Evolutionary conservation across 1,284 basidiomycete genomes (phyloP), one percentile per base, ranked within the genome.

Genomic region (Moesziomyces sp.): DNA sequence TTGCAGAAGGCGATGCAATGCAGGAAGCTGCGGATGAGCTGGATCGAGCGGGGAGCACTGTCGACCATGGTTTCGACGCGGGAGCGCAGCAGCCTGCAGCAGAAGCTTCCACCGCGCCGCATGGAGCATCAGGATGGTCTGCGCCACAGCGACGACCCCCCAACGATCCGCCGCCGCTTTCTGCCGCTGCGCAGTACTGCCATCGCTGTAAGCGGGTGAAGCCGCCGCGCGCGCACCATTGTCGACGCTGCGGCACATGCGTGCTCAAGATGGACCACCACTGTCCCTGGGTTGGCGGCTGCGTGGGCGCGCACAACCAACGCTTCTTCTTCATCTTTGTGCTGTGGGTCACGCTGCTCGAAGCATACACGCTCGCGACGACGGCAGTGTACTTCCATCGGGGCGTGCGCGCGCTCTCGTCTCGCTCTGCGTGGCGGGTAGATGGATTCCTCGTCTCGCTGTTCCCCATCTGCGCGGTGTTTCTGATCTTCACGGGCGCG

Each of bases 251-350:
- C 85, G 91, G 89, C 14, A 76, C 90, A 87, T 92, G 91, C 78
- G 87, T 92, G 0, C 82, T 92, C 51, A 89, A 88, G 78, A 92
- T 89, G 80, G 91, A 92, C 78, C 91, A 92, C 84, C 91, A 92
- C 78, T 84, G 83, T 58, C 84, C 84, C 18, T 85, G 91, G 91
- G 89, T 93, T 52, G 91, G 91, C 28, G 91, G 92, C 74, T 93
- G 92, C 77, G 91, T 93, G 9, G 92, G 92, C 11, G 91, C 91
- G 4, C 87, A 88, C 48, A 93, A 93, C 81, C 89, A 92, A 74
- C 92, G 91, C 88, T 92, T 90, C 82, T 92, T 92, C 84, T 71
- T 91, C 61, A 89, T 90, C 79, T 93, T 93, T 78, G 84, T 89
- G 19, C 83, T 89, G 76, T 90, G 90, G 85, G 86, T 87, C 0